Evolutionary conservation across 2,329 filamentous ascomycete genomes (phyloP).

Genomic region (Atkinsonella texensis): DNA sequence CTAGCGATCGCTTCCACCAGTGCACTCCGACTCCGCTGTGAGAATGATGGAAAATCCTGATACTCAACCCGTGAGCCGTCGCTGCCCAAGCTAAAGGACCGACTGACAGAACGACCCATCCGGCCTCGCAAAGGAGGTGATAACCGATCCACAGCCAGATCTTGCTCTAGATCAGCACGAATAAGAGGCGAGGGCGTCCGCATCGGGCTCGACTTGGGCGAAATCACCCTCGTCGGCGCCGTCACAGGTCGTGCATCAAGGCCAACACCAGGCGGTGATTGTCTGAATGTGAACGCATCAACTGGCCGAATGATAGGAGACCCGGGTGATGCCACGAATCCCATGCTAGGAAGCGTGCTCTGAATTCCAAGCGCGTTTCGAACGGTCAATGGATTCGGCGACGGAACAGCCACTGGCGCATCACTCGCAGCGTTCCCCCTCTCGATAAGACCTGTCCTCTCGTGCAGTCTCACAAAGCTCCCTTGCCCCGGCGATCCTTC

Average conservation of each 20-base stretch:
- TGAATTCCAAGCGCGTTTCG: slow-evolving; percentile 23
- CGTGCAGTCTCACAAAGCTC: slow-evolving; percentile 17
- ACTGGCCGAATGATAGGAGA: slow-evolving; percentile 22
- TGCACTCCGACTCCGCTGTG: slow-evolving; percentile 22
- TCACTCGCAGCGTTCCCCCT: slow-evolving; percentile 3
- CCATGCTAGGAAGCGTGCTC: slow-evolving; percentile 11
- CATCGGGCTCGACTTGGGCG: slow-evolving; percentile 19
- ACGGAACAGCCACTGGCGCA: not conserved
- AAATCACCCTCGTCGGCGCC: slow-evolving; percentile 15
- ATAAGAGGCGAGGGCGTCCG: slow-evolving; percentile 21
- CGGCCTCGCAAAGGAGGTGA: slow-evolving; percentile 22
- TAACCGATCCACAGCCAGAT: slow-evolving; percentile 25
- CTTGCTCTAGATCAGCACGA: slow-evolving; percentile 24
- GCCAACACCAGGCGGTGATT: not conserved
- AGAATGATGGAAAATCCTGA: slow-evolving; percentile 24
- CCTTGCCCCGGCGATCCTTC: slow-evolving; percentile 19
- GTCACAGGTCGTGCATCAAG: slow-evolving; percentile 5
- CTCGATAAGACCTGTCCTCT: slow-evolving; percentile 15
- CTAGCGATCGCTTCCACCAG: slow-evolving; percentile 8
- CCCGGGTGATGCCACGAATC: slow-evolving; percentile 12
- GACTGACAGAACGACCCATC: slow-evolving; percentile 19
- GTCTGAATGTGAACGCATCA: slow-evolving; percentile 8
- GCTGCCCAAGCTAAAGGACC: slow-evolving; percentile 23
- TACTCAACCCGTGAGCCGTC: slow-evolving; percentile 20
- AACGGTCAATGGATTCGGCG: slow-evolving; percentile 10